phyloP scores from a whole-genome alignment of 768 basidiomycete genomes.

The Boletus sensibilis region DNA sequence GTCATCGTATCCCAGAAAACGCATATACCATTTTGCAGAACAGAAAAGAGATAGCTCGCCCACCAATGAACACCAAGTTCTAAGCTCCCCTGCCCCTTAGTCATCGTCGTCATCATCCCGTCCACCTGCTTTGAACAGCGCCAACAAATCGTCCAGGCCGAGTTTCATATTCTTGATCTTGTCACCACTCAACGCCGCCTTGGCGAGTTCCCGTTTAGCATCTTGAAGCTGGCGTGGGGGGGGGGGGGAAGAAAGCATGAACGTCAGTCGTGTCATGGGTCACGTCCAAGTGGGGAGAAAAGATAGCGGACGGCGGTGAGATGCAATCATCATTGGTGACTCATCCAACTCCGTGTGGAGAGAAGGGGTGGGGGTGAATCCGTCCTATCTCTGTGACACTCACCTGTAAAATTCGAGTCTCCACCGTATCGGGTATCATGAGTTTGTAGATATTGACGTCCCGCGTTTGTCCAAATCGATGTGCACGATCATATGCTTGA shows the following conservation, averaged over 20 bases:
- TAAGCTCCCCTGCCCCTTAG: not conserved
- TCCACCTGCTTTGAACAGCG: constrained; percentile 63
- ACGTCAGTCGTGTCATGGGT: constrained; percentile 1
- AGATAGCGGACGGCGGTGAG: not conserved
- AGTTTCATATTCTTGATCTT: constrained; percentile 84
- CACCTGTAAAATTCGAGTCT: constrained; percentile 79
- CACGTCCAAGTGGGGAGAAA: not conserved
- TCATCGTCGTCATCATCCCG: constrained; percentile 54
- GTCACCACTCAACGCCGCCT: constrained; percentile 84
- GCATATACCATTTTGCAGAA: not conserved
- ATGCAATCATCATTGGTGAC: not conserved
- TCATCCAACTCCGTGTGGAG: not conserved
- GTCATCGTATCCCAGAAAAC: not conserved
- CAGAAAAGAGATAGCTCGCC: not conserved
- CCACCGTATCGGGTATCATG: constrained; percentile 82
- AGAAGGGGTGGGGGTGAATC: not conserved
- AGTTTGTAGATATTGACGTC: constrained; percentile 89
- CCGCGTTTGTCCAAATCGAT: constrained; percentile 85
- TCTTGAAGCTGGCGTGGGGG: constrained; percentile 64
- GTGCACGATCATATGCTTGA: constrained; percentile 91
- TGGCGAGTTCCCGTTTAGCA: constrained; percentile 82
- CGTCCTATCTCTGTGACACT: constrained; percentile 10
- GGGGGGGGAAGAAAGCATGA: not conserved
- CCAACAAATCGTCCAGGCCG: constrained; percentile 82
- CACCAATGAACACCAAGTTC: not conserved